Evolutionary conservation across 75 land plant genomes (phyloP), one percentile per base, ranked within the genome.

Genomic region (Selaginella tamariscina): DNA sequence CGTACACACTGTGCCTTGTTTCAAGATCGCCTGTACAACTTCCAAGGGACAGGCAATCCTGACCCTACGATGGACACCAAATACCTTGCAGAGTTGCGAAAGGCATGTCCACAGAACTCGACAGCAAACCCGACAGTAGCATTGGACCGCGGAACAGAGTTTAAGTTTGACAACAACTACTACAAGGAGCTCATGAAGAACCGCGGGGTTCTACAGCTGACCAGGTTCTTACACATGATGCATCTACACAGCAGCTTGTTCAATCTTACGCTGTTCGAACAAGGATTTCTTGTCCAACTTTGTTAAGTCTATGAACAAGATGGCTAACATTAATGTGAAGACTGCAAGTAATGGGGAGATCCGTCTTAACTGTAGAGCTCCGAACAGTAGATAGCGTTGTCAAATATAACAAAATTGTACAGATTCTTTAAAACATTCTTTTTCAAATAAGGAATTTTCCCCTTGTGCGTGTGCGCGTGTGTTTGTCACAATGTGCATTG

Each of bases 1-100:
- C 54, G 64, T 24, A 44, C 65, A 24, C 79, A 72, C 22, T 77
- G 79, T 22, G 70, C 44, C 24, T 72, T 77, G 71, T 59, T 59
- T 21, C 8, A 5, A 21, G 15, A 5, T 21, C 63, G 63, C 63
- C 27, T 59, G 15, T 59, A 59, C 63, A 26, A 59, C 63, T 59
- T 59, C 20, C 5, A n/a, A 5, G 20, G 20, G 15, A 59, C 63
- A 9, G 63, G 63, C 8, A 21, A 2, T n/a, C 63, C 63, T 5
- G 63, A 59, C 20, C 63, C 63, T 2, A 59, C 63, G 20, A 8
- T 59, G 26, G 20, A 59, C 21, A 21, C 63, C 63, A 59, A 5
- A 15, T 39, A 39, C 49, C 49, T 5, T 5, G 49, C 49, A 5
- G 49, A 39, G 49, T 15, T 39, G 11, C 49, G 15, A 15, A 5